Evolutionary conservation across 2,329 filamentous ascomycete genomes (phyloP), one percentile per base, ranked within the genome.

Genomic region (Mycosphaerella arachidis): DNA sequence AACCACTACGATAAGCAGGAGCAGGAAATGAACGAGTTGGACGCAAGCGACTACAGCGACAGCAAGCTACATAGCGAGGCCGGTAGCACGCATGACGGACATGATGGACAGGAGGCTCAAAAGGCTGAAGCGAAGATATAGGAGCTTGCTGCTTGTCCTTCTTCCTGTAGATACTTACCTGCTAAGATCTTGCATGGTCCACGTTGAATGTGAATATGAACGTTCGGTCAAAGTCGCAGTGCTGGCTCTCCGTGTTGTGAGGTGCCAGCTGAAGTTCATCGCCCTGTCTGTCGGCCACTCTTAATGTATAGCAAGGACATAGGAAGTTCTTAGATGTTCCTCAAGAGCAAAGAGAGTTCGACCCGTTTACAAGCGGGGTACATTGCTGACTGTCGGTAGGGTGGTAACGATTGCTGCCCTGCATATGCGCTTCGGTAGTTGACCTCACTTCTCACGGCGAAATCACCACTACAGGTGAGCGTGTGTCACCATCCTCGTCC

Each of bases 21-120:
- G 66, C 79, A 81, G 56, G 72, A 74, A 57, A 76, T 83, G 78
- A 81, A 82, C 57, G 75, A 76, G 24, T 72, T 81, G 20, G 79
- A 81, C 31, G 64, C 62, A n/a, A 56, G 56, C 16, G 62, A 62
- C n/a, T 51, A 29, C 2, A 48, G 50, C n/a, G 53, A 53, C 13
- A 62, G 59, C 35, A 64, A 66, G 62, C 33, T 57, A 0, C 59
- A 55, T 30, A 64, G 60, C 46, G 63, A 66, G 53, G 50, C 46
- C 13, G 54, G 46, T 40, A 63, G 61, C n/a, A 54, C 58, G 18
- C 30, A 57, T 24, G 46, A 30, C 9, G 46, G 13, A 18, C 40
- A 43, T 13, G 13, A 43, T 1, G 40, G 40, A 16, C 40, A 43
- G 40, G 55, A 48, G 40, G 50, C 62, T 46, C 60, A 60, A 9